phyloP scores from a whole-genome alignment of 768 basidiomycete species.

The Mycena belliarum region DNA sequence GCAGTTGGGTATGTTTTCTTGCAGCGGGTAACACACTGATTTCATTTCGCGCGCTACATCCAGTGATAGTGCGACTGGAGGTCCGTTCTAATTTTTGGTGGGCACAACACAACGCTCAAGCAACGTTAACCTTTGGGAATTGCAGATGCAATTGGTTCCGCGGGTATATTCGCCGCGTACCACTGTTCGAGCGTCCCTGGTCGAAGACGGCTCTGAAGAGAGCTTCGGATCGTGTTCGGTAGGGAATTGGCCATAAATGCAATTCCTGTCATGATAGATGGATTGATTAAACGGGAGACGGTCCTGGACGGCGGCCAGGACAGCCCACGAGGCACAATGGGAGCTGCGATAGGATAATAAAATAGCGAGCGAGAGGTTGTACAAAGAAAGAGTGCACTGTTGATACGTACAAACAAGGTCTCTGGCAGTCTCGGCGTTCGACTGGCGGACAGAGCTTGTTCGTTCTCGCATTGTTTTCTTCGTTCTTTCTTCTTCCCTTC shows the following conservation, averaged over 20 bases:
- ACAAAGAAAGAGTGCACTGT: not conserved
- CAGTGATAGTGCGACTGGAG: not conserved
- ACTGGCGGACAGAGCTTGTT: conserved; percentile 25
- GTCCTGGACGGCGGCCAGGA: not conserved
- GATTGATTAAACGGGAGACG: not conserved
- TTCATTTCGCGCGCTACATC: not conserved
- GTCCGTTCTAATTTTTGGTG: not conserved
- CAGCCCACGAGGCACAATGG: not conserved
- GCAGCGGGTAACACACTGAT: not conserved
- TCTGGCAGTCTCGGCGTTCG: conserved; percentile 25
- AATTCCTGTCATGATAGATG: not conserved
- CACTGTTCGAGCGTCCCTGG: too few species aligned
- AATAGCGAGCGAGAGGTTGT: not conserved
- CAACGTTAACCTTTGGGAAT: too few species aligned
- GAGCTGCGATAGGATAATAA: not conserved
- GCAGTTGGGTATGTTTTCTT: too few species aligned
- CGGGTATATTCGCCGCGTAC: too few species aligned
- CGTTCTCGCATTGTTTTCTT: conserved; percentile 29
- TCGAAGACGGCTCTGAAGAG: too few species aligned
- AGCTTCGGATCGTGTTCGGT: not conserved
- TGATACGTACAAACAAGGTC: conserved; percentile 23
- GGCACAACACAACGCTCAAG: not conserved
- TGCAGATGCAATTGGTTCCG: too few species aligned
- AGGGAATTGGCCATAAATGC: not conserved
- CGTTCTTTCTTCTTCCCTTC: conserved; percentile 35